These are phyloP conservation scores for Trichoderma citrinoviride DNA, from an alignment of 2,329 filamentous ascomycete genomes.

Conservation along the genomic window DNA sequence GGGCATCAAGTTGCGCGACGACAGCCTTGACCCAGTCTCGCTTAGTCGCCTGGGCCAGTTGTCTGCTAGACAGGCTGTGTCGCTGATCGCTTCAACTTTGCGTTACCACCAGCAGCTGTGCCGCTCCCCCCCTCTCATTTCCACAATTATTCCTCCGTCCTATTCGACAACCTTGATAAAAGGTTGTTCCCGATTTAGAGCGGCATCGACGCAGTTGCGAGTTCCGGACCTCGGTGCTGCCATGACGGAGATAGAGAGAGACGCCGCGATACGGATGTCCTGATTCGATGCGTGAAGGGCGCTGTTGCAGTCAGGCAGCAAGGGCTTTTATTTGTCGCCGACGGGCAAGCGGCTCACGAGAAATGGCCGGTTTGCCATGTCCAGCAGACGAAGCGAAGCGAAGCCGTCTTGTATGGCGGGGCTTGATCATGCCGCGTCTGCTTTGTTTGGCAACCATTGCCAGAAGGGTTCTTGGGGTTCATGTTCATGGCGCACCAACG, in stretches of 20 bases:
- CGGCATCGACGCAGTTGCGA: not conserved
- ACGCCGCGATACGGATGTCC: not conserved
- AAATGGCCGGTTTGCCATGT: not conserved
- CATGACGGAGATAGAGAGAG: not conserved
- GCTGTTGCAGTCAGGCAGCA: constrained; percentile 2
- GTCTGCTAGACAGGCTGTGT: constrained; percentile 3
- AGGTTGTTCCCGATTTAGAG: constrained; percentile 14
- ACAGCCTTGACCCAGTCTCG: not conserved
- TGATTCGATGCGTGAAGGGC: not conserved
- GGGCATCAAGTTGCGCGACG: not conserved
- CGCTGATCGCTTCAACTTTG: constrained; percentile 12
- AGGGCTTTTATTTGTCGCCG: not conserved
- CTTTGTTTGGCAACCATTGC: too few relatives aligned
- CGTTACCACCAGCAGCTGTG: not conserved
- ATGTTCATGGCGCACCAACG: not conserved
- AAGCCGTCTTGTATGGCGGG: not conserved
- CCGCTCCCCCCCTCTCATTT: constrained; percentile 8
- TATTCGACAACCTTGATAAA: constrained; percentile 7
- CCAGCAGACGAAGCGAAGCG: not conserved
- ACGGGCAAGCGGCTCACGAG: not conserved
- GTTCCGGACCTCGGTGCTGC: too few relatives aligned
- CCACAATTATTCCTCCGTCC: constrained; percentile 16
- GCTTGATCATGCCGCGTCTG: not conserved
- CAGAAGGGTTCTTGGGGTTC: not conserved
- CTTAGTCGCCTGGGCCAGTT: constrained; percentile 11